phyloP scores from a whole-genome alignment of 2,329 filamentous ascomycete genomes.

The Colletotrichum costaricense region DNA sequence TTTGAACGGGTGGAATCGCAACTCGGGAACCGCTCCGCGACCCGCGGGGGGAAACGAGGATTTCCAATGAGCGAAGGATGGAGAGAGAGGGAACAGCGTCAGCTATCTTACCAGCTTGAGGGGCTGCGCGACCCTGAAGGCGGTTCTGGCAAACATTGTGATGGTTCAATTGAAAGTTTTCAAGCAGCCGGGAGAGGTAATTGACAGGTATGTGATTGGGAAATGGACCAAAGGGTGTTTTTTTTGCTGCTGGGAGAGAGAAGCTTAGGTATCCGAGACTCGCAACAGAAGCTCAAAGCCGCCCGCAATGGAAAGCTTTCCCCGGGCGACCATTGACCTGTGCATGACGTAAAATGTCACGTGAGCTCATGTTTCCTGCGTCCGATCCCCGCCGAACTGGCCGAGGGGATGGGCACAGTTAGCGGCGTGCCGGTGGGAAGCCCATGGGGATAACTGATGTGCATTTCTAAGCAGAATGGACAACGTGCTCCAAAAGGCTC shows the following conservation, averaged over 20 bases:
- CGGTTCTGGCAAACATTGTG: slow-evolving; percentile 74
- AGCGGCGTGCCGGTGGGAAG: not conserved
- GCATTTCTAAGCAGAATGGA: slow-evolving; percentile 12
- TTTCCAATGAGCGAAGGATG: not conserved
- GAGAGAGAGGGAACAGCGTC: not conserved
- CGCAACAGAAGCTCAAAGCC: slow-evolving; percentile 16
- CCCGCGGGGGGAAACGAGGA: not conserved
- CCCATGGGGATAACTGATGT: not conserved
- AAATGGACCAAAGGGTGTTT: slow-evolving; percentile 9
- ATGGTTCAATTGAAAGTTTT: slow-evolving; percentile 42
- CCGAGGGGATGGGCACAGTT: not conserved
- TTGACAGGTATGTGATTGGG: slow-evolving; percentile 12
- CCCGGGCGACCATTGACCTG: not conserved
- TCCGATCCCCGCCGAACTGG: slow-evolving; percentile 15
- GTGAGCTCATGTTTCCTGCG: not conserved
- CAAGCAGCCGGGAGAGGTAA: not conserved
- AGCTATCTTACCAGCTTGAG: slow-evolving; percentile 68
- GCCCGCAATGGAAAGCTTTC: slow-evolving; percentile 10
- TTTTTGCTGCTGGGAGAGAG: not conserved
- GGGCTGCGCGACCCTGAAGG: slow-evolving; percentile 73
- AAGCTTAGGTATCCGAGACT: slow-evolving; percentile 29
- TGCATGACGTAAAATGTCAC: slow-evolving; percentile 36
- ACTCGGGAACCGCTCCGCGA: not conserved
- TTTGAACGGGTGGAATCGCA: not conserved
- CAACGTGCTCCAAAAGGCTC: not conserved